A percentile compares a stretch with the other conserved stretches of the same genome.
These are phyloP conservation scores for Nitzschia inconspicua DNA, from an alignment of 108 stramenopile genomes.

Conservation along the genomic window DNA sequence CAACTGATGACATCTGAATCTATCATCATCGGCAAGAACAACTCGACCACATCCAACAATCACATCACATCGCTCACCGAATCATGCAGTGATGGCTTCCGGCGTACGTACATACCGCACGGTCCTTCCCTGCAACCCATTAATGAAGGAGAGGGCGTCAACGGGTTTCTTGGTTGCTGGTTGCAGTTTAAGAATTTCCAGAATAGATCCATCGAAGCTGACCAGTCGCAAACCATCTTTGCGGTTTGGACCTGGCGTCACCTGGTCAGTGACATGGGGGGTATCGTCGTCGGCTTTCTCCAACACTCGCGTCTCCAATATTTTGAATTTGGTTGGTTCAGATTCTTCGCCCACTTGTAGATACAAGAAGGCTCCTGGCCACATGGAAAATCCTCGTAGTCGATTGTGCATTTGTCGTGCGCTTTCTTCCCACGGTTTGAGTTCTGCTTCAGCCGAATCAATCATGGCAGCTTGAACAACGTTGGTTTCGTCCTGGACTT, in stretches of 20 bases:
- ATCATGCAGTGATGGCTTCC: too few relatives aligned
- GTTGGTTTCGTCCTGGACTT: conserved; percentile 70
- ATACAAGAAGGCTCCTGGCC: conserved; percentile 90
- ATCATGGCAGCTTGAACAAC: conserved; percentile 88
- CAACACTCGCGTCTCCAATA: conserved; percentile 67
- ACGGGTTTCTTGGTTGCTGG: conserved; percentile 89
- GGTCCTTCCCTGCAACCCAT: conserved; percentile 84
- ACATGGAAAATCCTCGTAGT: conserved; percentile 88
- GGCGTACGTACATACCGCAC: conserved; percentile 47
- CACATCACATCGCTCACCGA: too few relatives aligned
- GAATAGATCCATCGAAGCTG: conserved; percentile 88
- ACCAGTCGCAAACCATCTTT: conserved; percentile 78
- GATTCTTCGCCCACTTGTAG: conserved; percentile 63
- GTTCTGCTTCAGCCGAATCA: conserved; percentile 65
- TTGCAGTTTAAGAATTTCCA: conserved; percentile 86
- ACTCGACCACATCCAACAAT: too few relatives aligned
- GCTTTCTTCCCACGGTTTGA: conserved; percentile 56
- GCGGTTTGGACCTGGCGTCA: conserved; percentile 68
- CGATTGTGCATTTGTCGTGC: conserved; percentile 86
- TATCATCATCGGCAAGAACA: too few relatives aligned
- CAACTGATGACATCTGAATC: too few relatives aligned
- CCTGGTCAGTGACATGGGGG: conserved; percentile 31
- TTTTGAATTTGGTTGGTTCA: conserved; percentile 61
- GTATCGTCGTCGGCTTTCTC: conserved; percentile 31
- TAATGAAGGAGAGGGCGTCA: conserved; percentile 91